These are phyloP conservation scores for Auxenochlorella pyrenoidosa DNA, from an alignment of 139 green algal genomes.

Conservation along the genomic window DNA sequence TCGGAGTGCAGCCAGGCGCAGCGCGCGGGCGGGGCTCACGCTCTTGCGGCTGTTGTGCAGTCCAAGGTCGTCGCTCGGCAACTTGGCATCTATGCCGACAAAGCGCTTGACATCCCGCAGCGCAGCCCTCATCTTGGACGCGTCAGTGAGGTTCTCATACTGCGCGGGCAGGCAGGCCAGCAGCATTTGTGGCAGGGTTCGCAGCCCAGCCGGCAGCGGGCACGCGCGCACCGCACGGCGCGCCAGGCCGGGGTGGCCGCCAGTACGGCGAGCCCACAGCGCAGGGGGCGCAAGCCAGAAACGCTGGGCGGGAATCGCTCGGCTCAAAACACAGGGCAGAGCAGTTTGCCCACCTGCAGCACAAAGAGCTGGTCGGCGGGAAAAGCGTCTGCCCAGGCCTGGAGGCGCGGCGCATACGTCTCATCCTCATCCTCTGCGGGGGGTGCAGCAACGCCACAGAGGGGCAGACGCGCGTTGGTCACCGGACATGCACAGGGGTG, in stretches of 20 bases:
- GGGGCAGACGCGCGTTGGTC: background rate
- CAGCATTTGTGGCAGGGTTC: too few species aligned
- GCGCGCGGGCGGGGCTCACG: background rate
- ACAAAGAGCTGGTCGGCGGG: conserved; percentile 12
- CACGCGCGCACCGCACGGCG: too few species aligned
- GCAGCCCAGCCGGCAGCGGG: too few species aligned
- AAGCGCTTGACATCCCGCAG: conserved; percentile 27
- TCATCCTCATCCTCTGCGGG: background rate
- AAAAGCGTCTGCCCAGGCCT: background rate
- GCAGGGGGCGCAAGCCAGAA: too few species aligned
- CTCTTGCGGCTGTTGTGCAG: background rate
- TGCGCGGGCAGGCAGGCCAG: too few species aligned
- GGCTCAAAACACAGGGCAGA: too few species aligned
- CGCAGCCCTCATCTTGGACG: background rate
- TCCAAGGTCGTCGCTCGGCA: conserved; percentile 7
- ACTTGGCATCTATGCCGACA: background rate
- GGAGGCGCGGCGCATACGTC: background rate
- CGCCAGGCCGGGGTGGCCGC: too few species aligned
- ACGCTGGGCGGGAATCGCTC: too few species aligned
- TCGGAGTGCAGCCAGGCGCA: too few species aligned
- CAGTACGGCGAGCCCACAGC: too few species aligned
- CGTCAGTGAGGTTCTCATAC: conserved; percentile 15
- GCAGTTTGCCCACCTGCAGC: background rate
- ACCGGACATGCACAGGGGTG: background rate
- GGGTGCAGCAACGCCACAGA: background rate